Conservation (phyloP, 768 basidiomycete genomes). For the Serendipita sp. region DNA sequence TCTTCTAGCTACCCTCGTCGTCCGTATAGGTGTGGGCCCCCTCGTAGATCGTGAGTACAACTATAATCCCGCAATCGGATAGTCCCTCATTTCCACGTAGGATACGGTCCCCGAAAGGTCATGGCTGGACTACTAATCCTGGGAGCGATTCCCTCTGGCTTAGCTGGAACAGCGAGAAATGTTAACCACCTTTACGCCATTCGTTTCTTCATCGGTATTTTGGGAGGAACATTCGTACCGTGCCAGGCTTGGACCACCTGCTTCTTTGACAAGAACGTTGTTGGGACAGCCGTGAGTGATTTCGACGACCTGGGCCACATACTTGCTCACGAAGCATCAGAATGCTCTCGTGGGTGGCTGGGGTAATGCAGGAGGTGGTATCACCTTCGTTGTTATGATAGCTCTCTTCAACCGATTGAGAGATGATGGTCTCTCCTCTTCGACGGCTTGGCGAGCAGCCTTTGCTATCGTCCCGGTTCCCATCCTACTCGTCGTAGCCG, state of each 20-base stretch:
- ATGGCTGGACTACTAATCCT: no score
- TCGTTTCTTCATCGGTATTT: slow-evolving; percentile 19
- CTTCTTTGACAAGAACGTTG: slow-evolving; percentile 39
- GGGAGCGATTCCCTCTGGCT: no score
- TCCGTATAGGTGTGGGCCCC: no score
- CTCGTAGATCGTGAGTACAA: no score
- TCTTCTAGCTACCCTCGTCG: no score
- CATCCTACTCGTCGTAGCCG: no score
- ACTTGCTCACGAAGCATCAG: slow-evolving; percentile 20
- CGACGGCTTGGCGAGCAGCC: slow-evolving; percentile 37
- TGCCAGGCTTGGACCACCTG: slow-evolving; percentile 45
- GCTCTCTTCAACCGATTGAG: slow-evolving; percentile 30
- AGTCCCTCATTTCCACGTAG: no score
- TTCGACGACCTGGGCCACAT: background rate
- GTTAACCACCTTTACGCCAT: no score
- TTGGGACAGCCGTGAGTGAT: slow-evolving; percentile 21
- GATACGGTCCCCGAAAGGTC: no score
- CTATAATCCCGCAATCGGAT: no score
- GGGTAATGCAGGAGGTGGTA: slow-evolving; percentile 32
- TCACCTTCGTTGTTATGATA: slow-evolving; percentile 43
- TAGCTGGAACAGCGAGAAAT: no score
- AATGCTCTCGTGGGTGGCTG: slow-evolving; percentile 43
- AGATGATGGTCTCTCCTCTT: slow-evolving; percentile 14
- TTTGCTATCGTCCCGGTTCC: slow-evolving; percentile 13
- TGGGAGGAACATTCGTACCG: slow-evolving; percentile 45